Evolutionary conservation across 2,329 filamentous ascomycete genomes (phyloP).

Genomic region (Akanthomyces lecanii): DNA sequence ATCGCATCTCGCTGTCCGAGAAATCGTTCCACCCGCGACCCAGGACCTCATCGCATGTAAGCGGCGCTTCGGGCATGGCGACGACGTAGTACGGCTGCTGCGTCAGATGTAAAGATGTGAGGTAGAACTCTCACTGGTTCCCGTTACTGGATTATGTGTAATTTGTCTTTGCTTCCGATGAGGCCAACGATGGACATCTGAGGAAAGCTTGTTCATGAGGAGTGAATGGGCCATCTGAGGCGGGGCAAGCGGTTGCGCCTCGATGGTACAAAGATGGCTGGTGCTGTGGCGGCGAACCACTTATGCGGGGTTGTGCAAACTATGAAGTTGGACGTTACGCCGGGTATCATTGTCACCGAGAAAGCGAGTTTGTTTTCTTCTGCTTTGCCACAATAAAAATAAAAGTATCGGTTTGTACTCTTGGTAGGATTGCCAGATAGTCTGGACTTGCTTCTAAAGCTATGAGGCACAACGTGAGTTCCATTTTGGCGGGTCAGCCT

Average conservation of each 20-base stretch:
- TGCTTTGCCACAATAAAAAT: no score
- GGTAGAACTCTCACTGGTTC: background rate
- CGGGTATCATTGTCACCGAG: no score
- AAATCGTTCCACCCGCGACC: conserved; percentile 12
- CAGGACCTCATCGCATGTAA: conserved; percentile 13
- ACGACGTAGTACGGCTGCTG: background rate
- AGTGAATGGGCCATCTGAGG: conserved; percentile 2
- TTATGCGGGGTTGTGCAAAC: background rate
- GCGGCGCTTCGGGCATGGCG: conserved; percentile 9
- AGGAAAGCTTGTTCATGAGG: background rate
- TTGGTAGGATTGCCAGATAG: no score
- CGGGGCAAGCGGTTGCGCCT: background rate
- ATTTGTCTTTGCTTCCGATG: background rate
- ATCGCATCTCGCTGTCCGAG: conserved; percentile 1
- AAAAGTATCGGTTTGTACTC: no score
- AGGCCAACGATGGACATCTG: background rate
- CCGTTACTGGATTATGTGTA: background rate
- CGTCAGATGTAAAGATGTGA: background rate
- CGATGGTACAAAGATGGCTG: background rate
- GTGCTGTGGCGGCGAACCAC: conserved; percentile 4
- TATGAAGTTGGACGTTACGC: background rate
- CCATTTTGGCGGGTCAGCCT: no score
- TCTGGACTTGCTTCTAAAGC: no score
- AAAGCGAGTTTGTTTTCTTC: no score
- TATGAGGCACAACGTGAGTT: no score